Base-by-base conservation (phyloP, 2,329 filamentous ascomycete genomes). In the Penicillium janthinellum region DNA sequence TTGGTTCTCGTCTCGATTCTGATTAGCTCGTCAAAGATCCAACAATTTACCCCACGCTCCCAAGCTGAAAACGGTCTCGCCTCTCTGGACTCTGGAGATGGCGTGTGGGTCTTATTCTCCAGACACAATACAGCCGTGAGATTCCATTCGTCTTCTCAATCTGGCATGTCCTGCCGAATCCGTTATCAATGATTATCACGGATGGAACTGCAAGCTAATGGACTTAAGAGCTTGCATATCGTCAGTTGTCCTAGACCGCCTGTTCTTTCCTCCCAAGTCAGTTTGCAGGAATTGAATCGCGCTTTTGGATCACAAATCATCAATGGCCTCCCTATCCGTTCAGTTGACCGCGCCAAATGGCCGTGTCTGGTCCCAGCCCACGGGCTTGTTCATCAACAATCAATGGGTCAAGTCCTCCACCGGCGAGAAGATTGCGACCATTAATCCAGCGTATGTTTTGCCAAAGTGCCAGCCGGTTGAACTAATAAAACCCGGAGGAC, bases 331-430 rank as follows among this genome's bases (percentile, higher is more conserved):
- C 54, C 69, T 76, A 45, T 72, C 64, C 15, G 62, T 75, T 38
- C 65, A 73, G 31, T 68, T 77, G 49, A 77, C 71, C 37, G 75
- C 75, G 14, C 76, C 76, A 5, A 78, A 78, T 59, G 76, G 75
- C 52, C 68, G 67, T 34, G 69, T 69, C 52, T 78, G 75, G 64
- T 70, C 65, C 2, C 76, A 78, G 51, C 76, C 73, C 0, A 76
- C 72, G 2, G 77, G 78, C 12, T 65, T 81, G 47, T 80, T 80
- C 67, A 79, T 80, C 65, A 75, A 79, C 60, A 78, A 78, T 62
- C 72, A 79, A 65, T 80, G 78, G 66, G 74, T 79, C 39, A 67
- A 71, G 42, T 74, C 74, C 5, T 72, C 70, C 6, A 69, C 70
- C 15, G 76, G 75, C 12, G 69, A 76, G 52, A 76, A 70, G 52